Evolutionary conservation across 495 filamentous ascomycete species (phyloP), one percentile per base, ranked within the genome.

Genomic region (Aspergillus baeticus): DNA sequence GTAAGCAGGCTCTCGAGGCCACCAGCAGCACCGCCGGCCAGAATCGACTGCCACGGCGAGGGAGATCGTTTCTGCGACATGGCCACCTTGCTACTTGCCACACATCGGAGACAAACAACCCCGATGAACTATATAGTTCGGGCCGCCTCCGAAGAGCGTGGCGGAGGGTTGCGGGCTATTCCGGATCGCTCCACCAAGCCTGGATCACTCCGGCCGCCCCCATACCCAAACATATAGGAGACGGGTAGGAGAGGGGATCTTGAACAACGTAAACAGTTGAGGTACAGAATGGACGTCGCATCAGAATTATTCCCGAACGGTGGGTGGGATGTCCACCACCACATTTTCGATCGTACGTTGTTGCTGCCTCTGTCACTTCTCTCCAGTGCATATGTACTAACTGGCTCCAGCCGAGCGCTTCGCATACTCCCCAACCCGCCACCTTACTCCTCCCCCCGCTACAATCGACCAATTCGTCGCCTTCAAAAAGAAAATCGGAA

Each of bases 321-420:
- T 11, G 59, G 61, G 36, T 67, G 64, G 64, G 64, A 67, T 34
- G 61, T 62, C 45, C 64, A 67, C 34, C 58, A 67, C 53, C 61
- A 67, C 44, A 63, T 63, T 23, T 67, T 62, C 31, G 59, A 65
- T 11, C 63, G 63, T 65, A 56, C n/a, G 50, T 22, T 17, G 33
- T 14, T 45, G 10, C 34, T 38, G 22, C 47, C 41, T 42, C n/a
- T n/a, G n/a, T n/a, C n/a, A n/a, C n/a, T n/a, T n/a, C n/a, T n/a
- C n/a, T n/a, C n/a, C n/a, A n/a, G n/a, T n/a, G n/a, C n/a, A 50
- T 13, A 23, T 10, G 15, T 26, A 21, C 31, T 26, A 43, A 34
- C 45, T 46, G 22, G 10, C 3, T 21, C 20, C 26, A 63, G 63
- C 63, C 15, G 44, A 26, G 15, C 50, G 54, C 38, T 66, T 59